Conservation (phyloP, 2,329 filamentous ascomycete species). For the Aspergillus bombycis region DNA sequence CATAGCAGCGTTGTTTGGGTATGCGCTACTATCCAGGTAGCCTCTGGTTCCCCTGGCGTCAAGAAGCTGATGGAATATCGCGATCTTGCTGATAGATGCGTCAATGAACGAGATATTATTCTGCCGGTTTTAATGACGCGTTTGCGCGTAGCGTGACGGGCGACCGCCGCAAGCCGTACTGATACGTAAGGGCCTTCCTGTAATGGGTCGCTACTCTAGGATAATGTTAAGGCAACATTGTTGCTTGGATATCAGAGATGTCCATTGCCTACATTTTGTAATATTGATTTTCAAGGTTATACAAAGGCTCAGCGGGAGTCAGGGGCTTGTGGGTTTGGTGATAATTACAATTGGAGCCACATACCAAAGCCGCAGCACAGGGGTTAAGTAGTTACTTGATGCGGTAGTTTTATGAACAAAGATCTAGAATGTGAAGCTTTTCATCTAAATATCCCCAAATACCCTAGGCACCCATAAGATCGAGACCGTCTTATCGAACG, state of each 20-base stretch:
- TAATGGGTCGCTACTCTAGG: not conserved
- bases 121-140: constrained; percentile 2
- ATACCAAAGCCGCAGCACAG: not conserved
- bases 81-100: not conserved
- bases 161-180: not conserved
- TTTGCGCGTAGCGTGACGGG: constrained; percentile 5
- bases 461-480: not conserved
- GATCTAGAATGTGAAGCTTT: not conserved
- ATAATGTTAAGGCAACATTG: not conserved
- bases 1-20: constrained; percentile 10
- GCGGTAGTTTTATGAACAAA: not conserved
- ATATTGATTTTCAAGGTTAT: not conserved
- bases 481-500: not conserved
- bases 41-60: not conserved
- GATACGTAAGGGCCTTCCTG: not conserved
- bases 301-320: not conserved
- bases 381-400: not conserved
- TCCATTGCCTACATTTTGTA: not conserved
- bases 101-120: not conserved
- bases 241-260: not conserved
- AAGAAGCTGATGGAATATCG: not conserved
- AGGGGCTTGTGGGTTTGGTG: not conserved
- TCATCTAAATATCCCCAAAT: not conserved
- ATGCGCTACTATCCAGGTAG: not conserved
- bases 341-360: not conserved